These are phyloP conservation scores for Entoloma clypeatum DNA, from an alignment of 1,284 basidiomycete genomes.

Conservation along the genomic window DNA sequence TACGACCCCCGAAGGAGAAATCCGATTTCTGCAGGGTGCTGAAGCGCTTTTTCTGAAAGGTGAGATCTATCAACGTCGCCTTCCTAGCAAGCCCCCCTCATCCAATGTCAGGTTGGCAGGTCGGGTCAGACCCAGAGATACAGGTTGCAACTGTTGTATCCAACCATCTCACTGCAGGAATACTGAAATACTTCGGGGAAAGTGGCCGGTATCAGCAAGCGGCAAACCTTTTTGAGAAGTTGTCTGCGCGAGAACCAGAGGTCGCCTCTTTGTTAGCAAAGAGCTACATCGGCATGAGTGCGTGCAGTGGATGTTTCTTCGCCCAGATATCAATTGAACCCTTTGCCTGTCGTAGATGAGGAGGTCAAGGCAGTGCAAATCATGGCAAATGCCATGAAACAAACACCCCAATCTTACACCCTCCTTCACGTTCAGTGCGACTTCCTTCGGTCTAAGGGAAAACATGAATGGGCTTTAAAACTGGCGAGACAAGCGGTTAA, in stretches of 20 bases:
- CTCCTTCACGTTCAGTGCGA: conserved; percentile 94
- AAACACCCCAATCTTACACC: conserved; percentile 90
- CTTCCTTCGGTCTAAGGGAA: conserved; percentile 84
- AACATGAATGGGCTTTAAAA: conserved; percentile 86
- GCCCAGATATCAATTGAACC: conserved; percentile 3
- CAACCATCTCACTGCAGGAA: conserved; percentile 92
- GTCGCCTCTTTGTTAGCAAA: conserved; percentile 85
- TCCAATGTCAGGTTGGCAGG: conserved; percentile 82
- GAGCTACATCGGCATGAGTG: conserved; percentile 97
- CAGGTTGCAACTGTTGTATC: conserved; percentile 98
- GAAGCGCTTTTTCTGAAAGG: conserved; percentile 91
- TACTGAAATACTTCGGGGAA: conserved; percentile 97
- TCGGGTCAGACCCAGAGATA: conserved; percentile 97
- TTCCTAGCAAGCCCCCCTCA: not conserved
- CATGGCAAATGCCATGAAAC: conserved; percentile 80
- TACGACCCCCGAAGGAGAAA: conserved; percentile 83
- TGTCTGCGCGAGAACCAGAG: conserved; percentile 84
- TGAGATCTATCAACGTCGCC: conserved; percentile 27
- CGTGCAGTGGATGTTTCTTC: conserved; percentile 30
- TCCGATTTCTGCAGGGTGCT: conserved; percentile 87
- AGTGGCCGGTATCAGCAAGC: conserved; percentile 85
- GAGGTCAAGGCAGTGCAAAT: conserved; percentile 98
- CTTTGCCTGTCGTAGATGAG: conserved; percentile 63
- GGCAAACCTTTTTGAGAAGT: conserved; percentile 93
- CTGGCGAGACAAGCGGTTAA: conserved; percentile 95